phyloP scores from a whole-genome alignment of 495 filamentous ascomycete genomes.

The Thermochaetoides thermophila region DNA sequence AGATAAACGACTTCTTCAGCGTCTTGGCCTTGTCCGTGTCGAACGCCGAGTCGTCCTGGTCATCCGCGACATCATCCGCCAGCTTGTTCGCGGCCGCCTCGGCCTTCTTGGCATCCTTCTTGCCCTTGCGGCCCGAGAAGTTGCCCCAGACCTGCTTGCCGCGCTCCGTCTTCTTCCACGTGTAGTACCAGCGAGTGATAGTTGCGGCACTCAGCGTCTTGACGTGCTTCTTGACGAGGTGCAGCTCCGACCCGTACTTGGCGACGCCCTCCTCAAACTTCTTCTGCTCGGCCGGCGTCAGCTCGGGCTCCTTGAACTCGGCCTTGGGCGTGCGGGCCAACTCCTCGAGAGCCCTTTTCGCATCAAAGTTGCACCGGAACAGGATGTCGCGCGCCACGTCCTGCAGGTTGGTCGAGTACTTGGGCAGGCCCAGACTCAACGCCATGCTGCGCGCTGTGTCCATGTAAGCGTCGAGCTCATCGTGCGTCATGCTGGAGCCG shows the following conservation, averaged over 20 bases:
- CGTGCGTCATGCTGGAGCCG: conserved; percentile 30
- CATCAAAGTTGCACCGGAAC: conserved; percentile 53
- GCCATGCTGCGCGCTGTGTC: conserved; percentile 45
- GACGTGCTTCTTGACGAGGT: conserved; percentile 69
- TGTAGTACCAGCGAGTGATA: conserved; percentile 87
- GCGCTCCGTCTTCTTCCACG: conserved; percentile 89
- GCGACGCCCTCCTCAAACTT: conserved; percentile 84
- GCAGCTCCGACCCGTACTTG: conserved; percentile 83
- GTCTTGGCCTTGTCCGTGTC: conserved; percentile 72
- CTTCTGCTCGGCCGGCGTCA: conserved; percentile 64
- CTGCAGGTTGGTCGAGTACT: conserved; percentile 68
- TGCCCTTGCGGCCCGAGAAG: conserved; percentile 71
- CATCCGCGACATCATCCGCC: conserved; percentile 83
- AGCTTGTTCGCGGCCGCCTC: conserved; percentile 54
- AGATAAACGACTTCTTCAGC: conserved; percentile 73
- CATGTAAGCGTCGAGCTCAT: conserved; percentile 60
- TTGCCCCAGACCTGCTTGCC: conserved; percentile 82
- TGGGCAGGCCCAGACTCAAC: conserved; percentile 46
- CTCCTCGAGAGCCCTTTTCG: conserved; percentile 54
- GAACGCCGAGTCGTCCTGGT: conserved; percentile 90
- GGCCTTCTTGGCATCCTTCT: conserved; percentile 62
- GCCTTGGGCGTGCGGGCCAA: conserved; percentile 52
- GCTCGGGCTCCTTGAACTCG: conserved; percentile 72
- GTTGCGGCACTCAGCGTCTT: conserved; percentile 62
- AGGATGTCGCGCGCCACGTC: conserved; percentile 73